These are phyloP conservation scores for Candida khao-thaluensis DNA, from an alignment of 805 yeast genomes.

Conservation along the genomic window DNA sequence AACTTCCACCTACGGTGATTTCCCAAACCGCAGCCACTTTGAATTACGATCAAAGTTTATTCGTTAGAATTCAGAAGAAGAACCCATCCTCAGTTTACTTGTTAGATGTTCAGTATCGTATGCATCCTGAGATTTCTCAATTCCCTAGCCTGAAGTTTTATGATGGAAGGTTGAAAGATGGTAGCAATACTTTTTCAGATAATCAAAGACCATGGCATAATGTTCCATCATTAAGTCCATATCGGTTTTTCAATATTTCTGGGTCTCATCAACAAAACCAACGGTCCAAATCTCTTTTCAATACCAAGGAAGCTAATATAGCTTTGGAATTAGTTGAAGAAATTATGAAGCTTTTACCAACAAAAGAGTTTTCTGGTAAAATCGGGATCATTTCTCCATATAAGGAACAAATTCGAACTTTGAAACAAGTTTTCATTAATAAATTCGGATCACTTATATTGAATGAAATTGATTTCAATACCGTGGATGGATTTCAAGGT, in stretches of 20 bases:
- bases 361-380: constrained; percentile 59
- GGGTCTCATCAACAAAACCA: constrained; percentile 62
- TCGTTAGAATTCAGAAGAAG: constrained; percentile 85
- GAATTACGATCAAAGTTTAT: constrained; percentile 86
- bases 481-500: constrained; percentile 90
- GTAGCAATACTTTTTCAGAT: constrained; percentile 61
- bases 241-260: constrained; percentile 69
- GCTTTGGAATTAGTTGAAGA: constrained; percentile 64
- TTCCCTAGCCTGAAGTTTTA: constrained; percentile 90
- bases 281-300: constrained; percentile 68
- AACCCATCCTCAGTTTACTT: constrained; percentile 61
- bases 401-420: constrained; percentile 72
- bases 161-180: constrained; percentile 68
- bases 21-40: constrained; percentile 81
- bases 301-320: constrained; percentile 66
- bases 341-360: constrained; percentile 49
- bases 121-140: constrained; percentile 88
- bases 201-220: constrained; percentile 78
- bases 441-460: constrained; percentile 63
- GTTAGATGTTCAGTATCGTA: constrained; percentile 90
- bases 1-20: constrained; percentile 93
- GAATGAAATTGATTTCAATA: constrained; percentile 78
- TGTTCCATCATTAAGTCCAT: constrained; percentile 60
- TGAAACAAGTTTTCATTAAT: constrained; percentile 56
- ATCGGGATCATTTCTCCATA: constrained; percentile 95